phyloP scores from a whole-genome alignment of 371 early-diverging fungal species.

The Quaeritorhiza haematococci region DNA sequence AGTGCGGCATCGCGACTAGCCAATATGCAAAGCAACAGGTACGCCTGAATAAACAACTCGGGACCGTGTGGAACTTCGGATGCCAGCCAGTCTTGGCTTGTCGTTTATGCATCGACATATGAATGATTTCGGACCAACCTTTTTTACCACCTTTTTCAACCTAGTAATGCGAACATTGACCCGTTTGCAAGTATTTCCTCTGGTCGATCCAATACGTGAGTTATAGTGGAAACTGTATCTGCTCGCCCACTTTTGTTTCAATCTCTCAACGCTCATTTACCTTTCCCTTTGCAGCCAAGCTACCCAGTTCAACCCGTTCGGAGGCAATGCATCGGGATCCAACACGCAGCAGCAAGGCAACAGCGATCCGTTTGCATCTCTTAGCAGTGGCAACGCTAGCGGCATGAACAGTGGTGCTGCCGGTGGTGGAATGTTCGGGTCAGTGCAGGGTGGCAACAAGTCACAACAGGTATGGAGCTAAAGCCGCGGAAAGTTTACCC shows the following conservation, averaged over 20 bases:
- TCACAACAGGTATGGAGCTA: background rate
- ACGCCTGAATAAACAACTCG: slow-evolving; percentile 37
- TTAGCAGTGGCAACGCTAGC: background rate
- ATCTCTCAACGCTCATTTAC: background rate
- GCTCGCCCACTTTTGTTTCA: background rate
- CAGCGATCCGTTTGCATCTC: background rate
- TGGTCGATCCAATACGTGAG: background rate
- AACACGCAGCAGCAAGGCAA: background rate
- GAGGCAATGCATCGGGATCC: background rate
- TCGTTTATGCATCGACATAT: background rate
- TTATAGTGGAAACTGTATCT: background rate
- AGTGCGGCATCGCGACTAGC: slow-evolving; percentile 3
- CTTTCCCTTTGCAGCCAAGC: background rate
- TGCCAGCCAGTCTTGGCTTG: background rate
- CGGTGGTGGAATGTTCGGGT: background rate
- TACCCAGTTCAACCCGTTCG: background rate
- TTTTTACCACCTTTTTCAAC: background rate
- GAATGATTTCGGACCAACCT: too few species aligned
- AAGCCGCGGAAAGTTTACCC: background rate
- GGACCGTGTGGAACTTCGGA: slow-evolving; percentile 24
- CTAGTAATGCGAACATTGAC: slow-evolving; percentile 40
- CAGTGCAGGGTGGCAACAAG: background rate
- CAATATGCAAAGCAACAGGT: slow-evolving; percentile 9
- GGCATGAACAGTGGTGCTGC: background rate
- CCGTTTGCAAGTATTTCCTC: slow-evolving; percentile 54